Evolutionary conservation across 495 filamentous ascomycete genomes (phyloP).

Genomic region (Penicillium fimorum): DNA sequence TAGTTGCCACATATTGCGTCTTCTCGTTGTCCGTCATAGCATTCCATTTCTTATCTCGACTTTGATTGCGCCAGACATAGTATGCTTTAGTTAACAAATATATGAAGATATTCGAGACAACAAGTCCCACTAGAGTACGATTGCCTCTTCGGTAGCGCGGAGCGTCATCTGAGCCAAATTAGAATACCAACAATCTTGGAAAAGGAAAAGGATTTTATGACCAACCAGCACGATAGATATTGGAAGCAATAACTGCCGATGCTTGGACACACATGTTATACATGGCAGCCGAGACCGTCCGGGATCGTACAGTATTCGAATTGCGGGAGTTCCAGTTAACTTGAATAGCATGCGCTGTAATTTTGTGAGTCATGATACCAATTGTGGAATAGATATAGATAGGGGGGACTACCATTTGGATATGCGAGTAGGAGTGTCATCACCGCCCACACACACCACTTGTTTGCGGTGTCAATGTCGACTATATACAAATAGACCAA

Average conservation of each 20-base stretch:
- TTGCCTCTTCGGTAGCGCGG: conserved; percentile 58
- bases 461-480: conserved; percentile 42
- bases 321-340: conserved; percentile 49
- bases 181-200: not conserved
- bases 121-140: conserved; percentile 46
- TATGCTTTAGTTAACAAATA: conserved; percentile 42
- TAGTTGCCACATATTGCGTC: conserved; percentile 34
- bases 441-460: conserved; percentile 57
- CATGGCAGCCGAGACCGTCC: conserved; percentile 56
- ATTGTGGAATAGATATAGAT: conserved; percentile 38
- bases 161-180: conserved; percentile 53
- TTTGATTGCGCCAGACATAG: conserved; percentile 41
- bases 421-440: conserved; percentile 57
- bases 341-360: conserved; percentile 36
- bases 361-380: not conserved
- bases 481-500: conserved; percentile 52
- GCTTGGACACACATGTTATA: conserved; percentile 54
- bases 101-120: conserved; percentile 41
- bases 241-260: conserved; percentile 52
- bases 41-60: conserved; percentile 31
- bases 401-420: conserved; percentile 49
- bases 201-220: conserved; percentile 30
- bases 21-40: conserved; percentile 28
- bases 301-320: conserved; percentile 54
- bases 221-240: conserved; percentile 55